Base-by-base conservation (phyloP, 148 eudicot species). In the Polygonum aviculare region DNA sequence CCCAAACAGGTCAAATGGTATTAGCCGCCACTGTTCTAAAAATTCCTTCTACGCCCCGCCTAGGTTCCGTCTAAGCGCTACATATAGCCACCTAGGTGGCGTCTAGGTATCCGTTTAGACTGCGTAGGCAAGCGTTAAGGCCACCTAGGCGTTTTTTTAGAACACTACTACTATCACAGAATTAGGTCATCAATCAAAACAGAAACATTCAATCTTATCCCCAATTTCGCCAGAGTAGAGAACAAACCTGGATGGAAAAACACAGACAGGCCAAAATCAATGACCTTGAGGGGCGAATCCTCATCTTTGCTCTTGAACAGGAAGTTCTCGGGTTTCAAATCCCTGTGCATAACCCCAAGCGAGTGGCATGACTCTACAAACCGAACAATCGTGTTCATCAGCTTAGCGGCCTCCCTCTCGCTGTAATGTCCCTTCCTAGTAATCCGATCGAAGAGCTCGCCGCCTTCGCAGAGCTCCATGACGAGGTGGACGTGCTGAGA, bases 381-480 rank as follows among this genome's bases (percentile, higher is more conserved):
- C 52, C 35, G 31, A 9, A 72, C 52, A 44, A 72, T 72, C 15
- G 75, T 72, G 9, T 21, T 72, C 75, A 72, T 44, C 21, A 72
- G 35, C 7, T n/a, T 19, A 41, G 54, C 75, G 18, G 75, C 75
- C 38, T 72, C 75, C 36, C 75, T 47, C 75, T 72, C 75, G 54
- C 75, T 72, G 54, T 70, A 70, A 18, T 31, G 18, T 18, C 74
- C 74, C 31, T 40, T 70, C 74, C 39, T 39, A n/a, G 40, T 18
- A 16, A 70, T 70, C 74, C 74, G 74, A 44, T 70, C 74, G 49
- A 70, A 70, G 45, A 70, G 74, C 49, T 70, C 74, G 48, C 74
- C 75, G 75, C 75, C 75, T 48, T 72, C 54, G 51, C 75, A 72
- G 75, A 72, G 75, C 75, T 72, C 75, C 74, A 70, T 70, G 49